A percentile compares a stretch with the other conserved stretches of the same genome.
phyloP scores from a whole-genome alignment of 345 rosid species.

The Euphorbia pulcherrima region DNA sequence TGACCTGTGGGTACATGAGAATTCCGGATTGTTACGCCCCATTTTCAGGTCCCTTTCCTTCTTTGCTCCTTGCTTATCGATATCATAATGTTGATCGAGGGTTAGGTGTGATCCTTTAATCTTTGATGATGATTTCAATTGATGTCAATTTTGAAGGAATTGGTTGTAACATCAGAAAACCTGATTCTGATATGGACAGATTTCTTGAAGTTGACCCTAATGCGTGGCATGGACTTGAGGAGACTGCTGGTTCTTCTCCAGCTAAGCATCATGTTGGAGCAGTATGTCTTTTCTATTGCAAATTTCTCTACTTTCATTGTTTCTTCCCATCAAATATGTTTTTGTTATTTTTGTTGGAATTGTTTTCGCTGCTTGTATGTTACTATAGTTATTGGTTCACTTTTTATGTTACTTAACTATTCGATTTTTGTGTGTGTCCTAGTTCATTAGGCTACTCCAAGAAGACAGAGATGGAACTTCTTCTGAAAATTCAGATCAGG shows the following conservation, averaged over 20 bases:
- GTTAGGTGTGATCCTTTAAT: neutral
- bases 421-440: neutral
- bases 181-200: slow-evolving; percentile 33
- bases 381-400: neutral
- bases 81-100: neutral
- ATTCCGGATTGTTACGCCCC: slow-evolving; percentile 73
- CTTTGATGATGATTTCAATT: neutral
- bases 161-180: neutral
- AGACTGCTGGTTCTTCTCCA: slow-evolving; percentile 73
- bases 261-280: slow-evolving; percentile 79
- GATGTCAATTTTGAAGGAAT: neutral
- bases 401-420: neutral
- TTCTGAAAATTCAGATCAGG: slow-evolving; percentile 46
- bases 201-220: slow-evolving; percentile 59
- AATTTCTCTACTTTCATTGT: neutral
- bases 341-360: neutral
- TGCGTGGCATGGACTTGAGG: slow-evolving; percentile 90
- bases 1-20: slow-evolving; percentile 73
- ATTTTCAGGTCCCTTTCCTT: slow-evolving; percentile 90
- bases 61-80: no score
- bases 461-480: slow-evolving; percentile 58
- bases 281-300: slow-evolving; percentile 39
- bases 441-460: slow-evolving; percentile 78
- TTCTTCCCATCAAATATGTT: neutral
- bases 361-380: neutral